Base-by-base conservation (phyloP, 2,329 filamentous ascomycete genomes). In the Fonsecaea monophora region DNA sequence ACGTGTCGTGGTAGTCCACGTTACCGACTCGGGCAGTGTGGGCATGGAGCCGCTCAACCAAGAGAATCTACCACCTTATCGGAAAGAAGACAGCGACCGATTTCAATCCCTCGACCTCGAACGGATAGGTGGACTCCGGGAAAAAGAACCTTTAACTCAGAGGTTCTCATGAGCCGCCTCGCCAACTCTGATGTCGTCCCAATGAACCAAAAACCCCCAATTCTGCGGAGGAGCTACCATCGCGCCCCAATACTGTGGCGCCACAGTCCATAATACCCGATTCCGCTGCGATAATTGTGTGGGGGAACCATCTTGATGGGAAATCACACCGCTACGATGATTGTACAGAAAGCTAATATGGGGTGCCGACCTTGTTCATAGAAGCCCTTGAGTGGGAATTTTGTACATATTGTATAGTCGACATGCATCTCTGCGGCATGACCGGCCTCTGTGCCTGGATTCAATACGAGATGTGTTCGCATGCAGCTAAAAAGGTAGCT, bases 81-180 rank as follows among this genome's bases (percentile, higher is more conserved):
- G 96, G 81, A 90, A 92, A 80, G 90, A 91, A 75, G 88, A 88
- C 77, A 87, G 87, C 67, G 86, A 87, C 68, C 87, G 92, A 72
- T 98, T 97, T 82, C 92, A 97, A 78, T 95, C 93, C 3, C 88
- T 99, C 74, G 94, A 99, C 78, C 91, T 99, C 78, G 92, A 98
- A 74, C 88, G 92, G 71, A 96, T 98, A 77, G 95, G 95, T 60
- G 95, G 95, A 13, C 83, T 98, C 73, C 96, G 94, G 81, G 95
- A 98, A 84, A 97, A 96, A 84, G 87, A 90, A 25, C 18, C 68
- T 4, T 60, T 53, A 4, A 45, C 50, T 9, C 64, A 48, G 56
- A 56, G 60, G 25, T 69, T 68, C 62, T 68, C 70, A 55, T 72
- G 50, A 68, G 55, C 37, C 30, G 0, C 18, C 30, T 50, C 45